These are phyloP conservation scores for Penicillium paradoxum DNA, from an alignment of 495 filamentous ascomycete genomes.

Conservation along the genomic window DNA sequence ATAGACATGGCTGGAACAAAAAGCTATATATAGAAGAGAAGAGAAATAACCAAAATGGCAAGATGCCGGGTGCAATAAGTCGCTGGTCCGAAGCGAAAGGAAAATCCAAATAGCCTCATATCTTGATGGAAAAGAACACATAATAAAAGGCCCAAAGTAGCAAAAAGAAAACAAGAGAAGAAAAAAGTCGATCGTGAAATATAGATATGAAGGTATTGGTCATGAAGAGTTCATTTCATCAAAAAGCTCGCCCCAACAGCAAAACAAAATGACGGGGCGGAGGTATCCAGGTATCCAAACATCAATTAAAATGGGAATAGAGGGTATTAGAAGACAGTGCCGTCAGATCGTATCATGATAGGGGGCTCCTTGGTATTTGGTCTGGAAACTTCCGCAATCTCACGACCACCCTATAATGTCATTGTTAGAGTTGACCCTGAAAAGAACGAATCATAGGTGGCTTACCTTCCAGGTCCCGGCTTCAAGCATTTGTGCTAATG, in stretches of 20 bases:
- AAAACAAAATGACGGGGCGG: constrained; percentile 11
- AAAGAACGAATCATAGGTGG: background rate
- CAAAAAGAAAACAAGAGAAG: background rate
- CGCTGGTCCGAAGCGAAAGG: background rate
- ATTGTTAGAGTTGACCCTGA: constrained; percentile 25
- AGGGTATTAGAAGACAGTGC: constrained; percentile 78
- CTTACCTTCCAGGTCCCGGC: constrained; percentile 78
- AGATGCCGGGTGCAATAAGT: constrained; percentile 1
- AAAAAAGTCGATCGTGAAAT: constrained; percentile 14
- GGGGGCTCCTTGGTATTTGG: constrained; percentile 97
- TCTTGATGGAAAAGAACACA: constrained; percentile 3
- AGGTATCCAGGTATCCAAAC: constrained; percentile 33
- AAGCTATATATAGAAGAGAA: background rate
- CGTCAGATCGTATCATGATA: constrained; percentile 93
- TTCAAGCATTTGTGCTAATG: constrained; percentile 64
- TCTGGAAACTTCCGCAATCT: constrained; percentile 90
- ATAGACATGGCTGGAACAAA: background rate
- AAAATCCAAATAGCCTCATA: constrained; percentile 1
- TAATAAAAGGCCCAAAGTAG: background rate
- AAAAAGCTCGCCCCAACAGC: constrained; percentile 3
- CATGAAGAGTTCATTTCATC: constrained; percentile 38
- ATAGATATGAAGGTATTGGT: constrained; percentile 21
- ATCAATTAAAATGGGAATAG: constrained; percentile 25
- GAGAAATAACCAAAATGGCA: background rate
- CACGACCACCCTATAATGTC: constrained; percentile 72